phyloP scores from a whole-genome alignment of 2,329 filamentous ascomycete species.

The Ophiocordyceps robertsii region DNA sequence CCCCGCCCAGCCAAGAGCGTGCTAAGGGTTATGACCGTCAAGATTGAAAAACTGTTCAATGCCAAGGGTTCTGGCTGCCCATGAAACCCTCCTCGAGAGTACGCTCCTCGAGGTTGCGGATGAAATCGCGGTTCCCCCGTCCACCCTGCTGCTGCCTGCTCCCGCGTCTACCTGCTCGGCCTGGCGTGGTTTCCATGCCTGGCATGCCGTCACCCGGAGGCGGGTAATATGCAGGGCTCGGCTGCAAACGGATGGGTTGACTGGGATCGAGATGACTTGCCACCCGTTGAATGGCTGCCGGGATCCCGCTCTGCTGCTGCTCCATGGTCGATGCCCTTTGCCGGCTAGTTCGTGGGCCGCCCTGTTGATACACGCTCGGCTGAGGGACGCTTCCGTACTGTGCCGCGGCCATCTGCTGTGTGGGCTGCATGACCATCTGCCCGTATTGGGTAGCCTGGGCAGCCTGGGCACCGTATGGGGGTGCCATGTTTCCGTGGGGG shows the following conservation, averaged over 20 bases:
- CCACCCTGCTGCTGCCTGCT: constrained; percentile 53
- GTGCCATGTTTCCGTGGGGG: constrained; percentile 37
- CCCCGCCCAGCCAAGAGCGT: too few species aligned
- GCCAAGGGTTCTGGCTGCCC: constrained; percentile 49
- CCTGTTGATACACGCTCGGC: constrained; percentile 49
- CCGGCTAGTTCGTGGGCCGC: constrained; percentile 54
- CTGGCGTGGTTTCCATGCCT: constrained; percentile 43
- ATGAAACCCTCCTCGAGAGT: constrained; percentile 89
- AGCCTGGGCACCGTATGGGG: constrained; percentile 65
- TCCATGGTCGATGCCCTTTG: constrained; percentile 96
- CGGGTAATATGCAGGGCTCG: constrained; percentile 93
- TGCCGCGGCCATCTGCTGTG: constrained; percentile 50
- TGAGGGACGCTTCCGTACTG: constrained; percentile 47
- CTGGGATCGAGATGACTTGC: constrained; percentile 93
- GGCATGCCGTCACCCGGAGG: constrained; percentile 75
- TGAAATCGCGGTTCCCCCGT: constrained; percentile 69
- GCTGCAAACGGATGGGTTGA: constrained; percentile 84
- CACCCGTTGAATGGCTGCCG: constrained; percentile 82
- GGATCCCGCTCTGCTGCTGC: constrained; percentile 84
- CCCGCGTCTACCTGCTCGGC: constrained; percentile 55
- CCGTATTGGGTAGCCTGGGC: constrained; percentile 58
- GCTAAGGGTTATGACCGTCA: neutral
- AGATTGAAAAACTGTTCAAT: constrained; percentile 35
- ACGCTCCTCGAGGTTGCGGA: constrained; percentile 85
- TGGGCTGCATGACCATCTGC: constrained; percentile 58